Evolutionary conservation across 148 eudicot species (phyloP), one percentile per base, ranked within the genome.

Genomic region (Drosera capensis): DNA sequence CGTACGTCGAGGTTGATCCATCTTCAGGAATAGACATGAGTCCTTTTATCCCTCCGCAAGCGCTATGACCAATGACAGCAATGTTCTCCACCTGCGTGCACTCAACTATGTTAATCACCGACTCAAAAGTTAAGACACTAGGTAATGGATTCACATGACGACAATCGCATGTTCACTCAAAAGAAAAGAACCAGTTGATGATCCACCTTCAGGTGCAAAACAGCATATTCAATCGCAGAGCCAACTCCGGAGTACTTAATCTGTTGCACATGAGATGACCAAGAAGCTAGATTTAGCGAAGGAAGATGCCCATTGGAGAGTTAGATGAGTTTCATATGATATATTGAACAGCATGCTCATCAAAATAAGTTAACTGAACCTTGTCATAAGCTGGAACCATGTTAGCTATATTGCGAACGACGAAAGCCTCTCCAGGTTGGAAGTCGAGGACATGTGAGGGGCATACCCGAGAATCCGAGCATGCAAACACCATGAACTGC

Each of bases 381-480:
- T 80, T 55, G 50, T 78, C 74, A 51, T 31, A 78, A 8, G 80
- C 48, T 46, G 86, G 86, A 56, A 78, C 86, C 66, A 78, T 64
- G 65, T 71, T 74, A 21, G 86, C 86, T 30, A 78, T 54, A 35
- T 68, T 78, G 3, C 78, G 68, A 58, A 78, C 80, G 30, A 68
- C 52, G 45, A 78, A 78, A 7, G 86, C 86, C 49, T 78, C 86
- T 9, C 86, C 80, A 0, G 86, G 86, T 25, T 74, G 75, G 41
- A 78, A 56, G 49, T 68, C 73, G 57, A 78, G 49, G 14, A 74
- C 58, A 20, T 71, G 78, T 3, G 86, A 78, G 1, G 86, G 86
- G 62, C 86, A 78, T 18, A 78, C 86, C 20, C 86, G 69, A 5
- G 86, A 78, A 51, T 78, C 86, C n/a, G 86, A 68, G 72, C 80